Evolutionary conservation across 441 rosid genomes (phyloP).

Genomic region (Flueggea neowawraea): DNA sequence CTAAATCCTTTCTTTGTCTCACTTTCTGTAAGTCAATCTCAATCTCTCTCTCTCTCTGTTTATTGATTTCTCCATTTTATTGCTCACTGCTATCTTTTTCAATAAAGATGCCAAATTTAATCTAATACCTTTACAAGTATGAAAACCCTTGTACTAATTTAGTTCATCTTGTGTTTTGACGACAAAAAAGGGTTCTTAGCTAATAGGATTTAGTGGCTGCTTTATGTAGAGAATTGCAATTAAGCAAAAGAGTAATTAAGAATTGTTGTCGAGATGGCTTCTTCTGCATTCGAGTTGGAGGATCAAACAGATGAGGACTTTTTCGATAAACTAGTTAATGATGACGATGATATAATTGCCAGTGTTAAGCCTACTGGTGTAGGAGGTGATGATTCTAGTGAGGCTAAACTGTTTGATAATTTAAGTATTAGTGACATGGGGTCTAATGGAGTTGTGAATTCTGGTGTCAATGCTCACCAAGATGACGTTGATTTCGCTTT

Average conservation of each 20-base stretch:
- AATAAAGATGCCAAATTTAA: no score
- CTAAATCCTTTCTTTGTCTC: no score
- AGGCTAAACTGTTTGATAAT: slow-evolving; percentile 38
- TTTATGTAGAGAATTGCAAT: no score
- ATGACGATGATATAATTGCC: slow-evolving; percentile 21
- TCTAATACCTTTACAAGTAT: no score
- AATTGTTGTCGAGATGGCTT: slow-evolving; percentile 41
- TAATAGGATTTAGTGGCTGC: no score
- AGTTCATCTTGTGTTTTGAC: no score
- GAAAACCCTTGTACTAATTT: no score
- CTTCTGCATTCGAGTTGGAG: slow-evolving; percentile 56
- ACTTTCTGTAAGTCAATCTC: no score
- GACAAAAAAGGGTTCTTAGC: slow-evolving; percentile 5
- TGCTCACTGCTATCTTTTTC: no score
- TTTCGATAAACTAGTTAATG: slow-evolving; percentile 49
- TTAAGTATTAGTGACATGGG: slow-evolving; percentile 20
- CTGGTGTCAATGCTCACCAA: neutral
- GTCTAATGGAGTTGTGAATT: slow-evolving; percentile 5
- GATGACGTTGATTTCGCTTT: slow-evolving; percentile 5
- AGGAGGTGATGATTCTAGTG: slow-evolving; percentile 38
- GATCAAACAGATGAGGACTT: slow-evolving; percentile 89
- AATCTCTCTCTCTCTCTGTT: no score
- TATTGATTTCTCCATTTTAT: no score
- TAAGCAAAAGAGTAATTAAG: slow-evolving; percentile 6
- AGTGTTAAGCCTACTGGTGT: slow-evolving; percentile 7